Evolutionary conservation across 352 stramenopile genomes (phyloP), one percentile per base, ranked within the genome.

Genomic region (Globisporangium takayamanum): DNA sequence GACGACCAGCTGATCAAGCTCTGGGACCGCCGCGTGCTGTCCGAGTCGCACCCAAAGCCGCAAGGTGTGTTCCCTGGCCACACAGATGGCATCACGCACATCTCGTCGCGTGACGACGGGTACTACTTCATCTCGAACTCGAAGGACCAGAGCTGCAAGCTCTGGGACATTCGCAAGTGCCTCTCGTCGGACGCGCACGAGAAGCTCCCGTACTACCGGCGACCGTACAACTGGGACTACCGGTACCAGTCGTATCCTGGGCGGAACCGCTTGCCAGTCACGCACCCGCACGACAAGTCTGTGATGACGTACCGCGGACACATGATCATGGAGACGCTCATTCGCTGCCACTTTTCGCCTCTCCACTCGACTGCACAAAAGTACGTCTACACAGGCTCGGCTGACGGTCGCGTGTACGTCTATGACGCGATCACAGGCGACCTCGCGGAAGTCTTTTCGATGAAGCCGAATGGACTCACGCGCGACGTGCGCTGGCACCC

Each of bases 121-220:
- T 90, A 89, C 67, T 94, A 94, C 55, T 94, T 94, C 53, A 69
- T 94, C 26, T 94, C 84, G n/a, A 94, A 94, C 66, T 69, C 80
- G 0, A 94, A 94, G 53, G 84, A 94, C 54, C 85, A 92, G 61
- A 89, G 72, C 14, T 83, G 70, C 51, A 92, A 92, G 67, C 82
- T 94, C 12, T 94, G 82, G 82, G 85, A 94, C 59, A 71, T 92
- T 26, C 77, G 84, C 28, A 92, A 92, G 59, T 94, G 81, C 60
- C 64, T 79, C 36, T 86, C 74, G 4, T 67, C 79, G 15, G 63
- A 83, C 6, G 53, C 74, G 28, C 67, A 82, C 39, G 71, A 79
- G 25, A 55, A 78, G 44, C 28, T 82, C 36, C 69, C 64, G 11
- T 53, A 70, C 46, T 87, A 78, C 55, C 72, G 63, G 26, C 73